These are phyloP conservation scores for Epichloe glyceriae DNA, from an alignment of 2,329 filamentous ascomycete species.

Conservation along the genomic window DNA sequence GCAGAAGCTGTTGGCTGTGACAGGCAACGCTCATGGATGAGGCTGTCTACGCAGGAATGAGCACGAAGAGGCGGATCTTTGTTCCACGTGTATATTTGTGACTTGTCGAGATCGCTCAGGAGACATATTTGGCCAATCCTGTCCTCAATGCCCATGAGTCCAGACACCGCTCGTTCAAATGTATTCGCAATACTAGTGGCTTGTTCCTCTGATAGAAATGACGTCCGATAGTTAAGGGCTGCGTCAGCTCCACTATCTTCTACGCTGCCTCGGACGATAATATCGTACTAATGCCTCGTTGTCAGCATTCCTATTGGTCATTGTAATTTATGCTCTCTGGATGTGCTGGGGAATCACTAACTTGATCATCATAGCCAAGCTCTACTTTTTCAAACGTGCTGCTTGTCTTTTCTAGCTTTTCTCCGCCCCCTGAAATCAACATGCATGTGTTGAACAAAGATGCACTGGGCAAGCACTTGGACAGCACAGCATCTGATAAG, in stretches of 20 bases:
- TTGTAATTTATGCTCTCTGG: too few species aligned
- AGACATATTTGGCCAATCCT: background rate
- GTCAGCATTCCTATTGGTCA: too few species aligned
- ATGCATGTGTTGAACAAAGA: too few species aligned
- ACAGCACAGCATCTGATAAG: too few species aligned
- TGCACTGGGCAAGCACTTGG: too few species aligned
- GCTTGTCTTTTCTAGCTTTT: too few species aligned
- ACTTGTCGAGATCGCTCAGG: background rate
- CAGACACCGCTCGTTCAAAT: background rate
- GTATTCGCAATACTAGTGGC: background rate
- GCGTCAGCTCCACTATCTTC: background rate
- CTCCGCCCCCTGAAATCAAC: too few species aligned
- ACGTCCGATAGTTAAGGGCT: background rate
- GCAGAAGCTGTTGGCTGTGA: background rate
- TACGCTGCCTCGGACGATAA: background rate
- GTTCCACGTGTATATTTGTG: background rate
- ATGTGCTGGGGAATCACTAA: background rate
- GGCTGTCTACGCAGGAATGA: background rate
- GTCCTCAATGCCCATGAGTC: background rate
- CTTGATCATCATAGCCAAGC: background rate
- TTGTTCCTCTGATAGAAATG: background rate
- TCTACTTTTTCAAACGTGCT: too few species aligned
- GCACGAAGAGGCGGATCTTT: background rate
- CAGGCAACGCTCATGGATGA: background rate
- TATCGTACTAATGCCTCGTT: background rate